phyloP scores from a whole-genome alignment of 2,329 filamentous ascomycete species.

The Trematosphaeria pertusa region DNA sequence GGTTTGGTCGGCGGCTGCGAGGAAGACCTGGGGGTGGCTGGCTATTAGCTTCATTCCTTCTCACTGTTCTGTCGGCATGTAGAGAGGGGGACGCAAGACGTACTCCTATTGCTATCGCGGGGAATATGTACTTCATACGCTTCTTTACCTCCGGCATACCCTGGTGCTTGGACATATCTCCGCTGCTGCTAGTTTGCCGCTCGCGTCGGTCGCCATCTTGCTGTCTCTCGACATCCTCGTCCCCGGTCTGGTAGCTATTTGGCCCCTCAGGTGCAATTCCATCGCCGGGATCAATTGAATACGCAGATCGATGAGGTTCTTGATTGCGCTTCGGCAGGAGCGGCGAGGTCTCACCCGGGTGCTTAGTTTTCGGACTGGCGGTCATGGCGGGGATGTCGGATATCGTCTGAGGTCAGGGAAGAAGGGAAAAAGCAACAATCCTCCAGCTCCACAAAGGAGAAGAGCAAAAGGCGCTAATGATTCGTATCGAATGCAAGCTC shows the following conservation, averaged over 20 bases:
- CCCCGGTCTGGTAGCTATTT: constrained; percentile 19
- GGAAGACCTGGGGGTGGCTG: constrained; percentile 73
- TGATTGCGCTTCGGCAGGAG: constrained; percentile 45
- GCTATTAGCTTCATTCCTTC: not conserved
- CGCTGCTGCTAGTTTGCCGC: constrained; percentile 41
- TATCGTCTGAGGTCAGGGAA: too few relatives aligned
- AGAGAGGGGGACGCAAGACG: constrained; percentile 25
- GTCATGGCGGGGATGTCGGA: constrained; percentile 5
- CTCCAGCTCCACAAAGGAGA: too few relatives aligned
- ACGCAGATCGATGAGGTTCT: constrained; percentile 5
- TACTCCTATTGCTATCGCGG: constrained; percentile 68
- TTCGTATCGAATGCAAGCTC: too few relatives aligned
- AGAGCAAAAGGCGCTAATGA: too few relatives aligned
- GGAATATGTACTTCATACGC: constrained; percentile 64
- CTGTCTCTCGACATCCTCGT: constrained; percentile 1
- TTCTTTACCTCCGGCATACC: constrained; percentile 58
- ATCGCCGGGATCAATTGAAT: constrained; percentile 30
- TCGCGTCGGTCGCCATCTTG: constrained; percentile 20
- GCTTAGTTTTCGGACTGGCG: too few relatives aligned
- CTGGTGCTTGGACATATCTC: constrained; percentile 47
- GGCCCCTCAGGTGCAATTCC: constrained; percentile 34
- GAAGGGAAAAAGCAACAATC: too few relatives aligned
- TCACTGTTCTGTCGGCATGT: too few relatives aligned
- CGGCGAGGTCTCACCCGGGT: constrained; percentile 59
- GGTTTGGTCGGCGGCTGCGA: constrained; percentile 77